Evolutionary conservation across 257 asterid species (phyloP), one percentile per base, ranked within the genome.

Genomic region (Ocimum tenuiflorum): DNA sequence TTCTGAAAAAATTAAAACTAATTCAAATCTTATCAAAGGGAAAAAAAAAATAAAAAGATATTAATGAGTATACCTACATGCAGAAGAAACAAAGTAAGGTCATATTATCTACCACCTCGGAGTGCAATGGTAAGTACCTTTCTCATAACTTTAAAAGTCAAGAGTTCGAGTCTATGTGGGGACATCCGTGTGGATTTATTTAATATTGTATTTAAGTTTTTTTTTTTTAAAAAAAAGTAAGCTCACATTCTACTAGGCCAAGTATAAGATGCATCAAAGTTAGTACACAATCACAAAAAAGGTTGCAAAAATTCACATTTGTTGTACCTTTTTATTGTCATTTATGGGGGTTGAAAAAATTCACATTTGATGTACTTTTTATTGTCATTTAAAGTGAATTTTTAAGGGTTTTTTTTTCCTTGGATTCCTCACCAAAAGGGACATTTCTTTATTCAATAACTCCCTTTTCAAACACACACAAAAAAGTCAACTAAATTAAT

Each of bases 361-460:
- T 27, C 4, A 27, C 31, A 27, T 27, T 27, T 4, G 4, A 1
- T 27, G 2, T 27, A 1, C 63, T 14, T 66, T 66, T 48, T 53
- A 51, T 50, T 50, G 22, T 51, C 42, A 56, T 61, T 27, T 27
- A 60, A 11, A 5, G 8, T 18, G 67, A 49, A 68, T 33, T 29
- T 56, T 65, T 41, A 29, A 74, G 23, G 52, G 33, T 39, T 15
- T 57, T 22, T 38, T 54, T 63, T 71, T 79, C 91, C 71, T 84
- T 69, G 91, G 91, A 84, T 84, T 81, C 91, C 83, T 79, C 89
- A 56, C 81, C 87, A 68, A 81, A 82, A 80, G 58, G 54, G 60
- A 15, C 8, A n/a, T 60, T 50, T 48, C 63, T 27, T 27, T 0
- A 36, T 53, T 46, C 52, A 66, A 17, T 70, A n/a, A 67, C 52